Conservation (phyloP, 768 basidiomycete genomes). For the Mycena sanguinolenta region DNA sequence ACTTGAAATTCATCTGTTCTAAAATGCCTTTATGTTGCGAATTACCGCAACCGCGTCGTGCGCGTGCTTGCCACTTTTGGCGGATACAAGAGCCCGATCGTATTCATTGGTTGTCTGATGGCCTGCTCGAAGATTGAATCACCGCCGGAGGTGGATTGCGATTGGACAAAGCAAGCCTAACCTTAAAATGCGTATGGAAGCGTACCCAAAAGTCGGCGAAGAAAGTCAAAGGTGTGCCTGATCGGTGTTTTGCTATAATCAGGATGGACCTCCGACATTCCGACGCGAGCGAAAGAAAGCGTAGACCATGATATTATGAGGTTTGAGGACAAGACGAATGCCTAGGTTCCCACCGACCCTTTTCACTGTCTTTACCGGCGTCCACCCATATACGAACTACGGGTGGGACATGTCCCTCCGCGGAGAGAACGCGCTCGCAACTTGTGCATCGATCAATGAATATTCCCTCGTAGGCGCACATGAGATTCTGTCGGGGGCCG, state of each 20-base stretch:
- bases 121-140: background rate
- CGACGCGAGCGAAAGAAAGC: background rate
- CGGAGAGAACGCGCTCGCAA: constrained; percentile 76
- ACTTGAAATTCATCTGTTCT: background rate
- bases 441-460: constrained; percentile 71
- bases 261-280: background rate
- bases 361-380: constrained; percentile 40
- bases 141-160: background rate
- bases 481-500: constrained; percentile 55
- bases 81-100: constrained; percentile 17
- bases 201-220: constrained; percentile 1
- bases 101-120: constrained; percentile 1
- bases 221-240: constrained; percentile 23
- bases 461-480: constrained; percentile 69
- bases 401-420: constrained; percentile 80
- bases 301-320: constrained; percentile 35
- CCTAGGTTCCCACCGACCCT: constrained; percentile 62
- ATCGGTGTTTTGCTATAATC: constrained; percentile 18
- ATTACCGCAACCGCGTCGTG: background rate
- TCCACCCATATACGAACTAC: constrained; percentile 72
- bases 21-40: too few species aligned
- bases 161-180: constrained; percentile 17
- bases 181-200: constrained; percentile 11
- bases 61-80: background rate
- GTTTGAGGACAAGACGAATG: constrained; percentile 61